Evolutionary conservation across 257 asterid genomes (phyloP), one percentile per base, ranked within the genome.

Genomic region (Anisodus tanguticus): DNA sequence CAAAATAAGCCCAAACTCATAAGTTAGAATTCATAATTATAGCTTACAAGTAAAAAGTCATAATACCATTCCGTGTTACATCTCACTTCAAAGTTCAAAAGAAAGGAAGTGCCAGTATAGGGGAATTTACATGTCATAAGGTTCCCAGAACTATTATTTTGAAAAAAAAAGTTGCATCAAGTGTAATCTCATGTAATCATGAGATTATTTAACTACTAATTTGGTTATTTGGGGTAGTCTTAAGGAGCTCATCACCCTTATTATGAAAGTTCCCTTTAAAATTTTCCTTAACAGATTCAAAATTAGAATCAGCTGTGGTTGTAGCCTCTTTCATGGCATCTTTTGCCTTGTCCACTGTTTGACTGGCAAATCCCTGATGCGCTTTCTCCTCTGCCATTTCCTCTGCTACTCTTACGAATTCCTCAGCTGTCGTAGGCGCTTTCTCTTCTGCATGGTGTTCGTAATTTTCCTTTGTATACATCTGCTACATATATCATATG

Each of bases 351-450:
- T 84, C 84, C 1, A 45, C 31, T 6, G 82, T 72, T 8, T 74
- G 89, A 63, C 82, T 80, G 8, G 80, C 55, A 60, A 72, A 11
- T 12, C 64, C 82, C 37, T 82, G 86, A 3, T 53, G 31, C 7
- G 53, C 31, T 77, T 77, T 77, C 6, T 77, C 81, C 41, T 77
- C 81, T 0, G 81, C 49, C 81, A 77, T 87, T 55, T 76, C 87
- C 58, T 84, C 87, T 7, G 89, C 89, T 1, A 84, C 86, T 49
- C 84, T 66, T 67, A 19, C 49, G 74, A 87, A 87, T 54, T 87
- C 89, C 2, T 87, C 86, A 1, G 82, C 89, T 49, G 83, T 84
- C 3, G 89, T 81, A 0, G 89, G 79, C 3, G 89, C 89, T 82
- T 64, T 87, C 41, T 81, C 86, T 58, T 83, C 84, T 2, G 81